These are phyloP conservation scores for Begonia masoniana DNA, from an alignment of 306 rosid genomes.

Conservation along the genomic window DNA sequence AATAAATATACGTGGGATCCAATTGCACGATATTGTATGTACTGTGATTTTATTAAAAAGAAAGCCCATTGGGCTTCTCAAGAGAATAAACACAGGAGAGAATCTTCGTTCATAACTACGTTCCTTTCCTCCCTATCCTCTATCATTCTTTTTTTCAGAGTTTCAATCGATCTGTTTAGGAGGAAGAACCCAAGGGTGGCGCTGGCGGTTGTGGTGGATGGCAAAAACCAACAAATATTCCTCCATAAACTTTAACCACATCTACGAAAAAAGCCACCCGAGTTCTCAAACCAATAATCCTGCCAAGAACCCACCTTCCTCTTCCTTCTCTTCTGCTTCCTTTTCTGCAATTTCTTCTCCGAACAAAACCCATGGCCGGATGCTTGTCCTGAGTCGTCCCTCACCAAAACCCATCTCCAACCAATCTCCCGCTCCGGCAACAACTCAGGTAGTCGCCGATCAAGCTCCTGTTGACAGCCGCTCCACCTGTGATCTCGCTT, in stretches of 20 bases:
- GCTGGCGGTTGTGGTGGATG: slow-evolving; percentile 39
- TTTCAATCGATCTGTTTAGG: neutral
- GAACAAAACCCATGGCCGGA: slow-evolving; percentile 62
- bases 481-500: slow-evolving; percentile 49
- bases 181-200: neutral
- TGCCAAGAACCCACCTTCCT: slow-evolving; percentile 26
- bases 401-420: slow-evolving; percentile 11
- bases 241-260: slow-evolving; percentile 66
- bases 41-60: too few relatives aligned
- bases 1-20: too few relatives aligned
- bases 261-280: slow-evolving; percentile 41
- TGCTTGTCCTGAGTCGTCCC: slow-evolving; percentile 56
- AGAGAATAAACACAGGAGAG: too few relatives aligned
- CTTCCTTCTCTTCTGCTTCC: slow-evolving; percentile 32
- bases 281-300: slow-evolving; percentile 11
- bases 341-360: slow-evolving; percentile 52
- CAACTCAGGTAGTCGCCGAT: slow-evolving; percentile 12
- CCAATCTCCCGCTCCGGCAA: slow-evolving; percentile 14
- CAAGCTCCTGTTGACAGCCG: slow-evolving; percentile 19
- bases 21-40: too few relatives aligned
- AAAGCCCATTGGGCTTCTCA: neutral
- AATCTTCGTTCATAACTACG: too few relatives aligned
- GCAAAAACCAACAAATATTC: slow-evolving; percentile 71
- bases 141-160: too few relatives aligned
- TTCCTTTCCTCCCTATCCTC: too few relatives aligned